A percentile compares a stretch with the other conserved stretches of the same genome.
phyloP scores from a whole-genome alignment of 2,329 filamentous ascomycete species.

The Reticulascus tulasneorum region DNA sequence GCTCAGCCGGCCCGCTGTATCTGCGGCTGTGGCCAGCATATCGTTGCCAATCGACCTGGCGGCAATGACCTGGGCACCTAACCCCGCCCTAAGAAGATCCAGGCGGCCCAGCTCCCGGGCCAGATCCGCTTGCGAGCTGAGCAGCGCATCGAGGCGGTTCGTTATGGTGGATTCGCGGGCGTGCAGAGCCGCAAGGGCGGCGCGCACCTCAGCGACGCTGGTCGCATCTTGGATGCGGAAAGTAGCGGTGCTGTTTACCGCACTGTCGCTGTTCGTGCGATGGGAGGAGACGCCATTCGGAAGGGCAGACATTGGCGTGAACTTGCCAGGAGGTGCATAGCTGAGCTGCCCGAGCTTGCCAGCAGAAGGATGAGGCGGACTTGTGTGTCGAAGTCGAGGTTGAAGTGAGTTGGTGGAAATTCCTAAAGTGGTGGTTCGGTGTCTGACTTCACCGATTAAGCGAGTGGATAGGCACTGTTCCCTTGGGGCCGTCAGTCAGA shows the following conservation, averaged over 20 bases:
- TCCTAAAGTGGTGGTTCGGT: slow-evolving; percentile 11
- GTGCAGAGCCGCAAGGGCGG: slow-evolving; percentile 71
- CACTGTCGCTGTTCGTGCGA: slow-evolving; percentile 26
- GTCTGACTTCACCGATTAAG: slow-evolving; percentile 11
- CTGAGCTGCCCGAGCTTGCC: slow-evolving; percentile 27
- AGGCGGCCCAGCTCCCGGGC: slow-evolving; percentile 81
- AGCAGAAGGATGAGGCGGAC: slow-evolving; percentile 12
- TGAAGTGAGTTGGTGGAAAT: slow-evolving; percentile 14
- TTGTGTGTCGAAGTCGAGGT: slow-evolving; percentile 10
- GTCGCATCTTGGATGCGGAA: slow-evolving; percentile 62
- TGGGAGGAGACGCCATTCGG: slow-evolving; percentile 38
- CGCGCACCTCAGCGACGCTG: slow-evolving; percentile 74
- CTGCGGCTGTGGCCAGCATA: slow-evolving; percentile 83
- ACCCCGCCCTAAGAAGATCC: slow-evolving; percentile 81
- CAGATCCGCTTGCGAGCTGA: slow-evolving; percentile 81
- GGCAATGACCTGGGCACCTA: slow-evolving; percentile 81
- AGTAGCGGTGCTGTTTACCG: slow-evolving; percentile 12
- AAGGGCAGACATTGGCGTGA: slow-evolving; percentile 43
- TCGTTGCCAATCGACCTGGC: slow-evolving; percentile 80
- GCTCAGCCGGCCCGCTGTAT: slow-evolving; percentile 81
- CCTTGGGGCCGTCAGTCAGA: too few relatives aligned
- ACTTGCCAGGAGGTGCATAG: slow-evolving; percentile 38
- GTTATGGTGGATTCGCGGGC: slow-evolving; percentile 72
- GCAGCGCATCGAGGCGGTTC: slow-evolving; percentile 67
- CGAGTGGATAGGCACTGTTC: too few relatives aligned